phyloP scores from a whole-genome alignment of 306 rosid species.

The Fagus sylvatica region DNA sequence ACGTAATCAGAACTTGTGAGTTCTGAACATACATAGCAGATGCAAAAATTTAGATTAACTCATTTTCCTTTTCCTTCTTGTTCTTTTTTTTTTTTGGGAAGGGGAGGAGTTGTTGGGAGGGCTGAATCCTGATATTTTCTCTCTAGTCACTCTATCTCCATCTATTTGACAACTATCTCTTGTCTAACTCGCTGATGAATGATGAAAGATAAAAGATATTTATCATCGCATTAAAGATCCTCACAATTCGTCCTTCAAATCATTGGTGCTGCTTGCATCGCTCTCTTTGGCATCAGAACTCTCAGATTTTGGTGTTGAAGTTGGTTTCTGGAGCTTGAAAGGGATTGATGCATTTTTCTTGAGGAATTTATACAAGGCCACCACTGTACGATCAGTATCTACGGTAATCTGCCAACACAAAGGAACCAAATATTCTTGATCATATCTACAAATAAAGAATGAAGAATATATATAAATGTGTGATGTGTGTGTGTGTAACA shows the following conservation, averaged over 20 bases:
- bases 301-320: constrained; percentile 46
- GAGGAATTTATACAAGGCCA: constrained; percentile 90
- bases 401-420: constrained; percentile 65
- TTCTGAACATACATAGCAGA: background rate
- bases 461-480: too few relatives aligned
- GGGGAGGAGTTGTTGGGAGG: constrained; percentile 9
- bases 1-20: background rate
- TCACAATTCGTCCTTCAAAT: constrained; percentile 84
- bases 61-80: background rate
- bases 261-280: constrained; percentile 39
- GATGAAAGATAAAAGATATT: constrained; percentile 22
- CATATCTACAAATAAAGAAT: background rate
- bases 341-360: constrained; percentile 94
- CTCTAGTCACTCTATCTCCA: constrained; percentile 19
- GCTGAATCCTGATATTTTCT: constrained; percentile 8
- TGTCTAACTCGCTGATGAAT: constrained; percentile 20
- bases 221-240: constrained; percentile 8
- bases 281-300: constrained; percentile 52
- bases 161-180: constrained; percentile 30
- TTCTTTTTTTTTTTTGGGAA: background rate
- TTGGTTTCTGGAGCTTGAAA: constrained; percentile 92
- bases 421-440: constrained; percentile 17
- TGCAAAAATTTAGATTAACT: constrained; percentile 14
- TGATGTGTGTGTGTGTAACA: too few relatives aligned
- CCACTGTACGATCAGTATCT: constrained; percentile 87